Evolutionary conservation across 805 yeast species (phyloP).

Genomic region (Maudiozyma barnettii): DNA sequence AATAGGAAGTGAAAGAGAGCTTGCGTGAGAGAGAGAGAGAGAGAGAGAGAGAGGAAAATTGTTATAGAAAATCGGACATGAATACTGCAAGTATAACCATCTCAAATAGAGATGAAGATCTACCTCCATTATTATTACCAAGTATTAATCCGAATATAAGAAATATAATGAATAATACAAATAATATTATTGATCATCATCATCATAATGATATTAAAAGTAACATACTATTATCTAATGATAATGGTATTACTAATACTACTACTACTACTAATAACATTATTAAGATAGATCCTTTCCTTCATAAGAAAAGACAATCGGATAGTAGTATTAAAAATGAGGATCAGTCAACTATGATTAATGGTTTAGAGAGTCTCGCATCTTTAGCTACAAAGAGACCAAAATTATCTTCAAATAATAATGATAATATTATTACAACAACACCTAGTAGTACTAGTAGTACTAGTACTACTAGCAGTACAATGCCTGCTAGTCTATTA

Average conservation of each 20-base stretch:
- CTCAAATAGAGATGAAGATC: slow-evolving; percentile 17
- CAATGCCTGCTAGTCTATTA: not conserved
- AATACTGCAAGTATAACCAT: slow-evolving; percentile 16
- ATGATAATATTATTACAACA: not conserved
- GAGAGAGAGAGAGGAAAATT: too few relatives aligned
- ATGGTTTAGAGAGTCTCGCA: slow-evolving; percentile 14
- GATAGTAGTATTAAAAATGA: not conserved
- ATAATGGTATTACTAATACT: not conserved
- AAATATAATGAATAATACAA: not conserved
- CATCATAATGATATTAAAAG: too few relatives aligned
- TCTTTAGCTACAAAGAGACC: slow-evolving; percentile 17
- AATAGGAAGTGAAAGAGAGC: too few relatives aligned
- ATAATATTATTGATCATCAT: not conserved
- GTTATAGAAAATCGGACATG: too few relatives aligned
- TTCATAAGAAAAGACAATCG: slow-evolving; percentile 1
- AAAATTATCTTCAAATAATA: slow-evolving; percentile 4
- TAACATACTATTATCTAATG: not conserved
- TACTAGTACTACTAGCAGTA: not conserved
- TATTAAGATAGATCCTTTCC: not conserved
- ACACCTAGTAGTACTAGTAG: not conserved
- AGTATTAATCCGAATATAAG: slow-evolving; percentile 4
- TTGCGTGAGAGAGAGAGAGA: too few relatives aligned
- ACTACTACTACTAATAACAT: not conserved
- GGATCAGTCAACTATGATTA: not conserved
- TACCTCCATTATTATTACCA: slow-evolving; percentile 28